Evolutionary conservation across 2,329 filamentous ascomycete genomes (phyloP), one percentile per base, ranked within the genome.

Genomic region (Sclerotinia subarctica): DNA sequence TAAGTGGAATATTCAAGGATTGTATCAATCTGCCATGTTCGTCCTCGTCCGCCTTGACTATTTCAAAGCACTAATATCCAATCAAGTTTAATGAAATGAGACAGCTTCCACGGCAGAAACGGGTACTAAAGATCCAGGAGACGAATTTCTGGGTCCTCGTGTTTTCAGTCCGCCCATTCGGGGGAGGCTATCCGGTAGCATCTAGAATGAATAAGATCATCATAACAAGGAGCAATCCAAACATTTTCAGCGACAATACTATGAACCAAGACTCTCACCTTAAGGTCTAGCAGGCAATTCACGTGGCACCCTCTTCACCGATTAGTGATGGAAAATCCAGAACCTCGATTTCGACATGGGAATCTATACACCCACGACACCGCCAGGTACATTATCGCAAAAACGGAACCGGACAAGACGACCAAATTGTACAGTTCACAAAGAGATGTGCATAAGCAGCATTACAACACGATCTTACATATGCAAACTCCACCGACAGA

Each of bases 401-500:
- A 60, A 60, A 60, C 38, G n/a, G 64, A 44, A 60, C 46, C 32
- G 57, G n/a, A n/a, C 56, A 59, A 62, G 64, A n/a, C 57, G 38
- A 42, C 32, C 21, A 24, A 46, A 59, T 66, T 60, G 35, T 54
- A 67, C 65, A 67, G 24, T 60, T 42, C 65, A 52, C 56, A 44
- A 60, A 19, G 15, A 21, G 53, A 44, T 58, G 38, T 58, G 38
- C 56, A 58, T 32, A 54, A 47, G 62, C 56, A 46, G 38, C 62
- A 56, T 56, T 56, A 64, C 62, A 60, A 67, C 56, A 67, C 65
- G 62, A 66, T 66, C 42, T 67, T 53, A 60, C 64, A 52, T 62
- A 62, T 67, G 65, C 65, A 53, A 52, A 62, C 65, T 66, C 65
- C 57, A 67, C 65, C 38, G 65, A 53, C 62, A 67, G 65, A 29